Evolutionary conservation across 352 stramenopile genomes (phyloP), one percentile per base, ranked within the genome.

Genomic region (Globisporangium middletonii): DNA sequence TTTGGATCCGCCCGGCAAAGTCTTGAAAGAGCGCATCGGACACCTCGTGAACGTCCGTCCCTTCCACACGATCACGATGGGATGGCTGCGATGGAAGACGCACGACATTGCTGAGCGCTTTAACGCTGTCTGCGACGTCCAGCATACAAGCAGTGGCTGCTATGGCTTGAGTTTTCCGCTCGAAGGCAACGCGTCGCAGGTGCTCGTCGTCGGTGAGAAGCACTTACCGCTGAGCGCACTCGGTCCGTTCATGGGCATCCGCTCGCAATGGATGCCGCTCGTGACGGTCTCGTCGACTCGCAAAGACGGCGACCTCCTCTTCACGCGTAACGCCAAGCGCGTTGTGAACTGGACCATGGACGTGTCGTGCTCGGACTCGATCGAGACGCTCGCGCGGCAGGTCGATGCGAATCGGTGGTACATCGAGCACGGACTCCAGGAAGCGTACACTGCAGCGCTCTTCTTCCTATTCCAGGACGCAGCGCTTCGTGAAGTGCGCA

Each of bases 401-500:
- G 50, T 78, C n/a, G 65, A 68, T 28, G 48, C 63, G 63, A 83
- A 84, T 56, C 65, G 60, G 46, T 79, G 65, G 62, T 69, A 72
- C 57, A 83, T 83, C 54, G 62, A 74, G 26, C 61, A 47, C 26
- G 72, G 73, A 1, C 28, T 84, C 18, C 76, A 86, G 44, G 71
- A 77, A 19, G 62, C 67, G 16, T 86, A 84, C 62, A 82, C 75
- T 0, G 60, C 71, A 0, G 73, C 64, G 8, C 57, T 84, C 19
- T 83, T 79, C 57, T 79, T 83, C 57, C 61, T 84, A 4, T 82
- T 86, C 53, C 76, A 86, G 59, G 72, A 83, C 44, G 73, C 67
- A 2, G 72, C 68, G 4, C 43, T 80, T 28, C 67, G 65, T 13
- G 61, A 77, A 33, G 60, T 66, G 48, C 57, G 30, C 13, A 16